Conservation (phyloP, 257 asterid genomes). For the Solanum arcanum region DNA sequence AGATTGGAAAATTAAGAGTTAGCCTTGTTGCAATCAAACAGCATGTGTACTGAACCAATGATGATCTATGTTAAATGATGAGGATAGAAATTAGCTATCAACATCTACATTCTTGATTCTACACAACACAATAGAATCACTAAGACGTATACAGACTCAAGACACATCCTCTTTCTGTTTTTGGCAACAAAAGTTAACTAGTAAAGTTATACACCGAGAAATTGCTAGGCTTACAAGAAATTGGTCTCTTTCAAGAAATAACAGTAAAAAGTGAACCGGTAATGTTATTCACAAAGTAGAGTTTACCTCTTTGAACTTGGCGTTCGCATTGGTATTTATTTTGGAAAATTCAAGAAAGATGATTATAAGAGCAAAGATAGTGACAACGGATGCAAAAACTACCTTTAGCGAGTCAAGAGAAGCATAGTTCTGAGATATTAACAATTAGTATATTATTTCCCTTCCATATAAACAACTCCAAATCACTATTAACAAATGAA, state of each 20-base stretch:
- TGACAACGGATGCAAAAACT: slow-evolving; percentile 36
- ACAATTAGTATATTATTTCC: not conserved
- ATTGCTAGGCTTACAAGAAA: not conserved
- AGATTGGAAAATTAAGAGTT: not conserved
- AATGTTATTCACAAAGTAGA: not conserved
- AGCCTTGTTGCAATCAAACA: not conserved
- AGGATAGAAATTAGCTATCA: not conserved
- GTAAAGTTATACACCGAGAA: not conserved
- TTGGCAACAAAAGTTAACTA: not conserved
- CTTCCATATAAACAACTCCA: not conserved
- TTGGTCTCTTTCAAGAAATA: not conserved
- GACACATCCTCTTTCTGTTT: not conserved
- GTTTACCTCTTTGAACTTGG: slow-evolving; percentile 27
- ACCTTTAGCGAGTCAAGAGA: slow-evolving; percentile 52
- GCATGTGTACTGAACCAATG: not conserved
- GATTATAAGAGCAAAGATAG: slow-evolving; percentile 43
- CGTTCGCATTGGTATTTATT: slow-evolving; percentile 9
- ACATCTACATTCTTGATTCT: not conserved
- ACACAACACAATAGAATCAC: not conserved
- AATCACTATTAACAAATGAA: not conserved
- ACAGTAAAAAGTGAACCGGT: not conserved
- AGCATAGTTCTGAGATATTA: slow-evolving; percentile 19
- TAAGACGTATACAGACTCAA: not conserved
- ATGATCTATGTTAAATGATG: not conserved
- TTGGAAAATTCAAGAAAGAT: slow-evolving; percentile 22